Conservation (phyloP, 164 flowering plant genomes). For the Chimonanthus praecox region DNA sequence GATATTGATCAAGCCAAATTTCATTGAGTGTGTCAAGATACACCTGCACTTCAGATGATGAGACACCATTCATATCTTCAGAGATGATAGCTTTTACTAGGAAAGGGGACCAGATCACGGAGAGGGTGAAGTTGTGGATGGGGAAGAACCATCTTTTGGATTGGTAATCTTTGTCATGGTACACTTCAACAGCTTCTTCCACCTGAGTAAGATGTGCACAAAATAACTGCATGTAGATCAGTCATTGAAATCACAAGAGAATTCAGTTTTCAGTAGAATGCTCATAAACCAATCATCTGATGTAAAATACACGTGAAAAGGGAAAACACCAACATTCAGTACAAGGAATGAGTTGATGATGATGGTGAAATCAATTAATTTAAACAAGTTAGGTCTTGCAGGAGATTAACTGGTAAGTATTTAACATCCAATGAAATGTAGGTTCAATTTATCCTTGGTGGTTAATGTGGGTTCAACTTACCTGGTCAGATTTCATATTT, state of each 20-base stretch:
- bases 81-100: conserved; percentile 60
- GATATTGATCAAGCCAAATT: conserved; percentile 50
- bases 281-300: too few relatives aligned
- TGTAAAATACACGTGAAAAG: too few relatives aligned
- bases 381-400: too few relatives aligned
- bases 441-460: too few relatives aligned
- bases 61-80: conserved; percentile 79
- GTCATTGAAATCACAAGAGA: background rate
- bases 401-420: too few relatives aligned
- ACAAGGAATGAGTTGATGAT: too few relatives aligned
- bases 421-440: too few relatives aligned
- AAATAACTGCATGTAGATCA: background rate
- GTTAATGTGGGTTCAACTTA: too few relatives aligned
- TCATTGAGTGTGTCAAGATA: conserved; percentile 68
- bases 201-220: conserved; percentile 36
- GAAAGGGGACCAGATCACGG: conserved; percentile 84
- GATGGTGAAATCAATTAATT: too few relatives aligned
- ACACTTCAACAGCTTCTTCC: conserved; percentile 54
- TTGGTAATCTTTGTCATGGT: conserved; percentile 68
- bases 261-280: too few relatives aligned
- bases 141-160: conserved; percentile 72
- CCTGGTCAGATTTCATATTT: too few relatives aligned
- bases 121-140: conserved; percentile 53
- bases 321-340: too few relatives aligned
- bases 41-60: conserved; percentile 60